phyloP scores from a whole-genome alignment of 805 yeast species.

The Yarrowia phangngaensis region DNA sequence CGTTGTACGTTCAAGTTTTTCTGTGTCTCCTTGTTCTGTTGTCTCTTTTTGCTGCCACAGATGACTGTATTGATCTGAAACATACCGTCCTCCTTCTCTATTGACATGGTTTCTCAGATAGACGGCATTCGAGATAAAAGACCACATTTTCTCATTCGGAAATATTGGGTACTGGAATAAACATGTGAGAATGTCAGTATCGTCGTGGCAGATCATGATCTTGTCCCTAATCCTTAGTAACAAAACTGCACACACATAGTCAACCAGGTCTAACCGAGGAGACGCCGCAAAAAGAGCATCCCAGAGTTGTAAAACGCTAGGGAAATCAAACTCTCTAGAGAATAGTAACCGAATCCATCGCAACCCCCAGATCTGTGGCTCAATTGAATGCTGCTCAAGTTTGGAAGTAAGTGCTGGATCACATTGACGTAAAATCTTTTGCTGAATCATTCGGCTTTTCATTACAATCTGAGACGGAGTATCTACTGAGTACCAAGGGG shows the following conservation, averaged over 20 bases:
- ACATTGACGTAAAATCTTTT: slow-evolving; percentile 33
- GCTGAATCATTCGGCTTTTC: slow-evolving; percentile 38
- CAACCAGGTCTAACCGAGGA: slow-evolving; percentile 35
- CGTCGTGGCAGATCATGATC: slow-evolving; percentile 28
- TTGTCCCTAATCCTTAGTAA: slow-evolving; percentile 35
- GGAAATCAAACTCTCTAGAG: slow-evolving; percentile 39
- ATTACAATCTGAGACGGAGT: slow-evolving; percentile 33
- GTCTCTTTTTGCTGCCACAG: slow-evolving; percentile 9
- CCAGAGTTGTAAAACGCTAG: slow-evolving; percentile 36
- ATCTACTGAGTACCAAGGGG: slow-evolving; percentile 35
- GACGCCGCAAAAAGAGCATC: slow-evolving; percentile 41
- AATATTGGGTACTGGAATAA: slow-evolving; percentile 33
- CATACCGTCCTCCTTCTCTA: slow-evolving; percentile 32
- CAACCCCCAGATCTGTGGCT: slow-evolving; percentile 42
- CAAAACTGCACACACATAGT: slow-evolving; percentile 40
- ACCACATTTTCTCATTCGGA: slow-evolving; percentile 27
- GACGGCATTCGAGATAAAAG: slow-evolving; percentile 33
- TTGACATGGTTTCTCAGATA: slow-evolving; percentile 30
- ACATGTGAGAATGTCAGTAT: slow-evolving; percentile 27
- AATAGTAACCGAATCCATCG: slow-evolving; percentile 41
- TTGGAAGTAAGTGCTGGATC: slow-evolving; percentile 37
- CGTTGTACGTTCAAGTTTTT: not conserved
- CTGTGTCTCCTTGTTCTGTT: not conserved
- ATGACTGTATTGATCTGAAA: slow-evolving; percentile 31
- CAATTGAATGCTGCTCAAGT: slow-evolving; percentile 34